phyloP scores from a whole-genome alignment of 345 rosid genomes.

The Rhodamnia rubescens region DNA sequence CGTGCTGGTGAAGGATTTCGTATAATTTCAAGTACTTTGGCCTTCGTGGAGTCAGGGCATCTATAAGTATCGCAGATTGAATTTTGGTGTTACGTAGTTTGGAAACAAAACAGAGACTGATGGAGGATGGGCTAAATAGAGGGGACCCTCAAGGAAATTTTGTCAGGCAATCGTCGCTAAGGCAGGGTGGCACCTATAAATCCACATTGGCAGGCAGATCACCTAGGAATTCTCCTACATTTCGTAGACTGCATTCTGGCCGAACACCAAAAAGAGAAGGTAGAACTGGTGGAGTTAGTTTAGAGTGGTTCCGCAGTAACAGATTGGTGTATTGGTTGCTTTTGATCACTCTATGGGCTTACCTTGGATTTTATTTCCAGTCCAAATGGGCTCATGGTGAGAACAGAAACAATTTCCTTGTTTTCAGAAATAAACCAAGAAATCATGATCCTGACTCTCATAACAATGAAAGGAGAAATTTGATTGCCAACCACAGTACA shows the following conservation, averaged over 20 bases:
- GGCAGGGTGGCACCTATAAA: conserved; percentile 49
- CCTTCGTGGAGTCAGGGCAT: not conserved
- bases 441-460: conserved; percentile 19
- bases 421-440: conserved; percentile 44
- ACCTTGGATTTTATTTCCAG: conserved; percentile 90
- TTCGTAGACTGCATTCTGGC: conserved; percentile 48
- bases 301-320: conserved; percentile 75
- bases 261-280: conserved; percentile 82
- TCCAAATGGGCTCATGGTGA: conserved; percentile 95
- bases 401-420: conserved; percentile 58
- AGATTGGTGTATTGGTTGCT: conserved; percentile 82
- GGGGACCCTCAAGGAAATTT: conserved; percentile 34
- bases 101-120: conserved; percentile 2
- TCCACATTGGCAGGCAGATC: conserved; percentile 64
- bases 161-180: conserved; percentile 34
- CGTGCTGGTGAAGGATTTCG: not conserved
- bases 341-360: conserved; percentile 92
- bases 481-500: conserved; percentile 42
- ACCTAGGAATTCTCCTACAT: conserved; percentile 62
- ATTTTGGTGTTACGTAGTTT: not conserved
- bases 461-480: conserved; percentile 25
- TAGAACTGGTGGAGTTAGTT: conserved; percentile 37
- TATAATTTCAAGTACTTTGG: not conserved
- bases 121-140: conserved; percentile 47
- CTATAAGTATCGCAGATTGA: not conserved